These are phyloP conservation scores for Drechslerella dactyloides DNA, from an alignment of 2,329 filamentous ascomycete species.

Conservation along the genomic window DNA sequence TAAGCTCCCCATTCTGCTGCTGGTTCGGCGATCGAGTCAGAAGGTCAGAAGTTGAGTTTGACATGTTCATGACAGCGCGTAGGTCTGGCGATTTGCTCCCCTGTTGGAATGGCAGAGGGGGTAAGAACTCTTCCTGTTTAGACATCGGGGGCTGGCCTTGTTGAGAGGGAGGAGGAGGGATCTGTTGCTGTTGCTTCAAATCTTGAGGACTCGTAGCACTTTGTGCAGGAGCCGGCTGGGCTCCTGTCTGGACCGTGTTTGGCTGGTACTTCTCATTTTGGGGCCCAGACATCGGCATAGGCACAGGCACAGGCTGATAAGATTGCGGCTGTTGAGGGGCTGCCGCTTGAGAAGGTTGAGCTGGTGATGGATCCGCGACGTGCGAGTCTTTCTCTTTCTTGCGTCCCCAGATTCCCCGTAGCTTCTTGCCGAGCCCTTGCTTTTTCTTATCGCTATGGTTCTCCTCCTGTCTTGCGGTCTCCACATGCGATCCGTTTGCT, in stretches of 20 bases:
- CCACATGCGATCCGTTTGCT: conserved; percentile 20
- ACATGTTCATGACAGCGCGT: conserved; percentile 26
- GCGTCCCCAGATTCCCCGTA: conserved; percentile 22
- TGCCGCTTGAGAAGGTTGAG: conserved; percentile 12
- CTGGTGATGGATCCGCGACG: conserved; percentile 4
- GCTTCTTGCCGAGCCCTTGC: conserved; percentile 18
- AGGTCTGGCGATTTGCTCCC: conserved; percentile 40
- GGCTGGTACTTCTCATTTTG: conserved; percentile 32
- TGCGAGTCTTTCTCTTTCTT: conserved; percentile 39
- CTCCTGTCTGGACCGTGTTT: conserved; percentile 6
- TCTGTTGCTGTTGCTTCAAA: conserved; percentile 21
- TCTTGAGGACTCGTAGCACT: conserved; percentile 12
- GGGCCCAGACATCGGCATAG: conserved; percentile 7
- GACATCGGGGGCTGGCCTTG: conserved; percentile 10
- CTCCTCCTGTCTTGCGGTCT: conserved; percentile 34
- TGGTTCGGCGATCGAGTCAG: conserved; percentile 23
- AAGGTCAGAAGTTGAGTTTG: conserved; percentile 30
- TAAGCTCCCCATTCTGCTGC: conserved; percentile 23
- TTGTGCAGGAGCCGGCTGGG: conserved; percentile 8
- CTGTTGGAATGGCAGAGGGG: conserved; percentile 40
- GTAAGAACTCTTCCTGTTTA: conserved; percentile 40
- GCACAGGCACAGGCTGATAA: conserved; percentile 12
- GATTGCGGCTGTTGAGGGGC: conserved; percentile 15
- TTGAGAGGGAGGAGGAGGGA: conserved; percentile 4
- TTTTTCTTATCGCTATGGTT: conserved; percentile 31